These are phyloP conservation scores for Crithidia bombi DNA, from an alignment of 208 protist genomes.

Conservation along the genomic window DNA sequence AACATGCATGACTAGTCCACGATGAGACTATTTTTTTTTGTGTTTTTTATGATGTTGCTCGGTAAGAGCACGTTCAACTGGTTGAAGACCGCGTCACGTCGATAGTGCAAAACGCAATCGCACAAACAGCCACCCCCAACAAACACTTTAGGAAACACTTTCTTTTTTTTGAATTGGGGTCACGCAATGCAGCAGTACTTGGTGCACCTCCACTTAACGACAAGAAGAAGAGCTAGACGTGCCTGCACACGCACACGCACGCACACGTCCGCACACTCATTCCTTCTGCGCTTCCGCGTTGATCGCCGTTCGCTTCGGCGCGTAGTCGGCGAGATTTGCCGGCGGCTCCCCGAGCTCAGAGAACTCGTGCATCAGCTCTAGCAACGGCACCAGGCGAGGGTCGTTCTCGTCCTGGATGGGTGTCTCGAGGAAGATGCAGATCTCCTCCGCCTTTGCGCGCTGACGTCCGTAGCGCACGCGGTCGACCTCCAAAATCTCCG, in stretches of 20 bases:
- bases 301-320: constrained; percentile 9
- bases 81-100: too few species aligned
- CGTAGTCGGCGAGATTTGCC: constrained; percentile 38
- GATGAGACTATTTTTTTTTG: too few species aligned
- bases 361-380: constrained; percentile 76
- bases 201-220: neutral
- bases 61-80: too few species aligned
- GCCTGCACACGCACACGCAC: neutral
- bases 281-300: constrained; percentile 1
- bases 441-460: constrained; percentile 47
- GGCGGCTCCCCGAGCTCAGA: constrained; percentile 71
- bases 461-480: constrained; percentile 58
- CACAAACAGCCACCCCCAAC: too few species aligned
- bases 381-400: constrained; percentile 44
- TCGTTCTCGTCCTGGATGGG: constrained; percentile 54
- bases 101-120: too few species aligned
- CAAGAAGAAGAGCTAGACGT: neutral
- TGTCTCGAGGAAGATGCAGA: constrained; percentile 60
- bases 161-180: too few species aligned
- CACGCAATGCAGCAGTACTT: too few species aligned
- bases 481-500: constrained; percentile 44
- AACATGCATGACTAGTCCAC: too few species aligned
- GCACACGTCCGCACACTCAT: neutral
- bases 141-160: too few species aligned
- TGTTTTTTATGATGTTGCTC: too few species aligned